phyloP scores from a whole-genome alignment of 345 rosid species.

The Salix dunnii region DNA sequence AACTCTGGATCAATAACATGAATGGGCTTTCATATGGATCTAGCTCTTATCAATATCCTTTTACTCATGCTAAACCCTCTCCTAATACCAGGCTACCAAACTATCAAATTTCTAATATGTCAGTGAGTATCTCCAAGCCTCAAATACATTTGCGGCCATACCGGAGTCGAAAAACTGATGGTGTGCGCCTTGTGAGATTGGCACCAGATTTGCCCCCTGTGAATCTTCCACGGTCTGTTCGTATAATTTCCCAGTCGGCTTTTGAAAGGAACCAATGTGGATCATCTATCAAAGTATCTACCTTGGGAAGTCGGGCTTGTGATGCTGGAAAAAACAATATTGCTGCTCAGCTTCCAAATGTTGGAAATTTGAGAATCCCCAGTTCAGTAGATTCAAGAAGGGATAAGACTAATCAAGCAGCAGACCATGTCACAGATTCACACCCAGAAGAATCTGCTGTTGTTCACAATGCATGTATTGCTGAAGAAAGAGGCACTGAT shows the following conservation, averaged over 20 bases:
- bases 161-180: conserved; percentile 42
- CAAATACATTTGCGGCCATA: conserved; percentile 42
- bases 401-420: conserved; percentile 29
- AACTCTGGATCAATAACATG: conserved; percentile 24
- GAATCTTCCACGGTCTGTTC: conserved; percentile 87
- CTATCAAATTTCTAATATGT: conserved; percentile 25
- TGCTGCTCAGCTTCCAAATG: conserved; percentile 34
- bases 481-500: conserved; percentile 39
- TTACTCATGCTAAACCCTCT: conserved; percentile 18
- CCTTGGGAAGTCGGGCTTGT: conserved; percentile 21
- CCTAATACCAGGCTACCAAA: conserved; percentile 22
- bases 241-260: conserved; percentile 70
- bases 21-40: conserved; percentile 32
- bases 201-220: conserved; percentile 93
- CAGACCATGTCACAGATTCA: conserved; percentile 32
- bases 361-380: conserved; percentile 18
- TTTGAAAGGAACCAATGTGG: conserved; percentile 44
- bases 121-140: conserved; percentile 31
- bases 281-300: conserved; percentile 30
- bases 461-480: conserved; percentile 41
- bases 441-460: conserved; percentile 37
- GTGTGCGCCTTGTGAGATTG: conserved; percentile 64
- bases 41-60: conserved; percentile 21
- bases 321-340: conserved; percentile 38
- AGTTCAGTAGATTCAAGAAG: conserved; percentile 17